phyloP scores from a whole-genome alignment of 2,329 filamentous ascomycete species.

The Scedosporium dehoogii region DNA sequence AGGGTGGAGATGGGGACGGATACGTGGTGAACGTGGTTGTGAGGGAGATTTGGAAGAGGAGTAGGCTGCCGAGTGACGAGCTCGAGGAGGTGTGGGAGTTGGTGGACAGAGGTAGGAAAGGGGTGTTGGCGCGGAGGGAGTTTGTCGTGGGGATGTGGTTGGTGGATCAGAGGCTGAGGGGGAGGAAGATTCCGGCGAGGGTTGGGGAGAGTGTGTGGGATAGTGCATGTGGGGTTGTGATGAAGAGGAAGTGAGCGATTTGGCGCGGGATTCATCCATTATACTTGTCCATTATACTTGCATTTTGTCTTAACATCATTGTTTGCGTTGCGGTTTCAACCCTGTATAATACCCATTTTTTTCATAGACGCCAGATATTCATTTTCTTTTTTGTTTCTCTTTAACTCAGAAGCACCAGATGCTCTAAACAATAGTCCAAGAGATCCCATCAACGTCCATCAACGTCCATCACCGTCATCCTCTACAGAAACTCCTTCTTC shows the following conservation, averaged over 20 bases:
- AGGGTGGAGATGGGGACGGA: conserved; percentile 25
- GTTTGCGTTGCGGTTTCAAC: too few relatives aligned
- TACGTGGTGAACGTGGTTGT: conserved; percentile 59
- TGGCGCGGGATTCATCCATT: neutral
- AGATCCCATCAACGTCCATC: neutral
- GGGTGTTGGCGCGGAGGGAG: conserved; percentile 54
- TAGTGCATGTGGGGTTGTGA: conserved; percentile 42
- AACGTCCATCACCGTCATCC: neutral
- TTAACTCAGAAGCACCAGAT: neutral
- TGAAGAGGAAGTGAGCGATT: neutral
- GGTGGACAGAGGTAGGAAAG: conserved; percentile 48
- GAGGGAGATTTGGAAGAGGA: conserved; percentile 66
- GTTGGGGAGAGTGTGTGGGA: conserved; percentile 69
- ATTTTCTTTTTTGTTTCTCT: neutral
- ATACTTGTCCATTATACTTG: neutral
- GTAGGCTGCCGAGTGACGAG: conserved; percentile 55
- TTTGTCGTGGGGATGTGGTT: conserved; percentile 81
- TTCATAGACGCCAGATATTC: neutral
- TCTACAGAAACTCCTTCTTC: conserved; percentile 19
- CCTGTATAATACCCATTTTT: neutral
- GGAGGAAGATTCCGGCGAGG: conserved; percentile 62
- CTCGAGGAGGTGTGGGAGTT: conserved; percentile 70
- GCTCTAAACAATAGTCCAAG: neutral
- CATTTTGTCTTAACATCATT: neutral
- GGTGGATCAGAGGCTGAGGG: conserved; percentile 70